Base-by-base conservation (phyloP, 768 basidiomycete species). In the Leccinum olivaceopallidum region DNA sequence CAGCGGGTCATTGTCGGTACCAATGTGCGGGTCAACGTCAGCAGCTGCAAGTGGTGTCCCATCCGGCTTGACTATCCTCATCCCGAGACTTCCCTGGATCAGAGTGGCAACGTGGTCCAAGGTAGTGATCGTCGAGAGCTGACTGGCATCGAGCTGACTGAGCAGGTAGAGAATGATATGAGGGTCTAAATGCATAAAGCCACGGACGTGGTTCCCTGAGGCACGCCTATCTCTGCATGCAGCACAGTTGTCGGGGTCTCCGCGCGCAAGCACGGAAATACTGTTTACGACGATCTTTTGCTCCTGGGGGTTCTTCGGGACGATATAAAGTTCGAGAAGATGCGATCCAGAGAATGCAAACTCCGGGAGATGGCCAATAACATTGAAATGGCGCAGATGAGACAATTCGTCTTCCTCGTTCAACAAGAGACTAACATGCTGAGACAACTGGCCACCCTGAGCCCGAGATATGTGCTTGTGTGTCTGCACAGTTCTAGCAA, bases 301-400 rank as follows among this genome's bases (percentile, higher is more conserved):
- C 6, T 47, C 18, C 6, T 47, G 26, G 4, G 6, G 10, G 9
- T 59, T 4, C 48, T 59, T 64, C 5, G 62, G 62, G 9, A 30
- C 44, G 4, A 67, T 7, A 57, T 56, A 63, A 4, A 67, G 60
- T n/a, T 67, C 67, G 37, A 67, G 67, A 34, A 63, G 63, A 10
- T 67, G 56, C 26, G 67, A 67, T 44, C 67, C 67, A 5, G 52
- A 4, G 59, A 57, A 65, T 13, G 67, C 63, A 18, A 65, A 68
- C 55, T 68, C 63, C 24, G 60, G 67, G 2, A 67, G 7, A 0
- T 55, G 2, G 12, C 57, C 67, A 5, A 47, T 12, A 12, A 68
- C 4, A 12, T 5, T 18, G 39, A 59, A 67, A 9, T 60, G 54
- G 32, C 63, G 67, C 44, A 67, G 32, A 18, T 49, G 26, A 0